These are phyloP conservation scores for Spathaspora passalidarum DNA, from an alignment of 805 yeast species.

Conservation along the genomic window DNA sequence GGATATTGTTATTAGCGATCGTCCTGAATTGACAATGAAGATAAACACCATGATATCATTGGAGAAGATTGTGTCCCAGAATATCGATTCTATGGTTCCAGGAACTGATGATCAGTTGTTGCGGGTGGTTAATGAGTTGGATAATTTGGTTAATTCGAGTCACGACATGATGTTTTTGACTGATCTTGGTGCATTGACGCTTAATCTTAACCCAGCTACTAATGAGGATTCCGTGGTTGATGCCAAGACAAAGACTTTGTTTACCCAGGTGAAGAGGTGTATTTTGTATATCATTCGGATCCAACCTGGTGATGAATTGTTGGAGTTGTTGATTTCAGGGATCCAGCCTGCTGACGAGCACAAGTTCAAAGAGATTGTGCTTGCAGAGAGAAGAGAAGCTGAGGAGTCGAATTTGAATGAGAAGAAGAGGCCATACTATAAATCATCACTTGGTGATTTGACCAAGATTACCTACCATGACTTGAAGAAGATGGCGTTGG, in stretches of 20 bases:
- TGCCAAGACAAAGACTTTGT: slow-evolving; percentile 53
- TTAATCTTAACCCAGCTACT: slow-evolving; percentile 54
- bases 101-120: slow-evolving; percentile 53
- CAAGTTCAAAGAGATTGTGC: slow-evolving; percentile 53
- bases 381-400: slow-evolving; percentile 36
- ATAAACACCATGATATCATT: slow-evolving; percentile 47
- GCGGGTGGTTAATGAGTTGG: slow-evolving; percentile 41
- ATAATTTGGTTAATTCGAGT: slow-evolving; percentile 33
- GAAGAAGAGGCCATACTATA: slow-evolving; percentile 41
- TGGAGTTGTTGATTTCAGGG: slow-evolving; percentile 65
- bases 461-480: slow-evolving; percentile 59
- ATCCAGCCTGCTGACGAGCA: slow-evolving; percentile 69
- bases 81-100: slow-evolving; percentile 45
- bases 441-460: slow-evolving; percentile 50
- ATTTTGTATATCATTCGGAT: slow-evolving; percentile 80
- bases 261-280: slow-evolving; percentile 79
- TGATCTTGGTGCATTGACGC: slow-evolving; percentile 49
- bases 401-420: slow-evolving; percentile 35
- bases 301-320: slow-evolving; percentile 60
- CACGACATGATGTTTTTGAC: slow-evolving; percentile 47
- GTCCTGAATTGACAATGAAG: slow-evolving; percentile 44
- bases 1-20: slow-evolving; percentile 53
- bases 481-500: slow-evolving; percentile 72
- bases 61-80: slow-evolving; percentile 39
- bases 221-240: slow-evolving; percentile 49